Evolutionary conservation across 2,329 filamentous ascomycete species (phyloP), one percentile per base, ranked within the genome.

Genomic region (Pezicula neosporulosa): DNA sequence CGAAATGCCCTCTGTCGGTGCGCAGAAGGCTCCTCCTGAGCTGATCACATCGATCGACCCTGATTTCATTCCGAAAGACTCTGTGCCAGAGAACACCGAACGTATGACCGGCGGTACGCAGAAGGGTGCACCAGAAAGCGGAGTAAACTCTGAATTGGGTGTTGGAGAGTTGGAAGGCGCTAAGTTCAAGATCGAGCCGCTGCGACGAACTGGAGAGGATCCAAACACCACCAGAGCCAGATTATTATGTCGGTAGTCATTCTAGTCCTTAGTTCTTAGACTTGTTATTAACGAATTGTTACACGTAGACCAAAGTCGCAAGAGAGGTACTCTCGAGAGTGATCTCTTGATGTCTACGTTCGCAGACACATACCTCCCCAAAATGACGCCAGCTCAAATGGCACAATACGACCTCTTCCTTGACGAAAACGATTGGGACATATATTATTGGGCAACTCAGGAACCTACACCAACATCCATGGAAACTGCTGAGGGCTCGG

Each of bases 371-470:
- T 80, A 95, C 71, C 85, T 99, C 19, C 75, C 78, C 41, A 75
- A 74, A 55, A 96, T 99, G 89, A 82, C 81, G 1, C 70, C 76
- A 6, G 71, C 77, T 47, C 88, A 95, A 66, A 84, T 97, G 61
- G 72, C 81, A 62, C 83, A 96, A 71, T 97, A 94, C 75, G 93
- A 97, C 69, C 76, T 80, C 27, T 95, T 99, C 76, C 84, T 99
- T 51, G 94, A 99, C 71, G 94, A 99, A 74, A 99, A 99, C 72
- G 94, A 99, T 75, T 99, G 94, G 94, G 94, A 99, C 69, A 97
- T 99, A 56, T 99, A 99, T 78, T 99, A 99, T 79, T 99, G 94
- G 94, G 90, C 89, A 3, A 99, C 94, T 15, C 94, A 99, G 71
- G 85, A 90, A 61, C 78, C 86, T 12, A 73, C 80, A 4, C 73